A percentile compares a stretch with the other conserved stretches of the same genome.
phyloP scores from a whole-genome alignment of 441 rosid genomes.

The Syzygium malaccense region DNA sequence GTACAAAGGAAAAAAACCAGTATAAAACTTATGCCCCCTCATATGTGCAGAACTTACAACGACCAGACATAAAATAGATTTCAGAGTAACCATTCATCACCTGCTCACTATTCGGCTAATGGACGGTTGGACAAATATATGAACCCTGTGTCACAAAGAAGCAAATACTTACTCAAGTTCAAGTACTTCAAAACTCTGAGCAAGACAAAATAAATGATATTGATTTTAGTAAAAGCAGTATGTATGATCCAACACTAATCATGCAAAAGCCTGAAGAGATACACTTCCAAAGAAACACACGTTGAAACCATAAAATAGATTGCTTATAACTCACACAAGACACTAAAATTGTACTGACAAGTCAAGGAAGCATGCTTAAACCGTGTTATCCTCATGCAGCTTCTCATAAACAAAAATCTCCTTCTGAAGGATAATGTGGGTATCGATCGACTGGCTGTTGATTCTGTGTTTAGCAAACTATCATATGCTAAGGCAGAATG shows the following conservation, averaged over 20 bases:
- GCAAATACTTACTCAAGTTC: neutral
- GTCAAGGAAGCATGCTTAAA: neutral
- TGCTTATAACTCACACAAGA: neutral
- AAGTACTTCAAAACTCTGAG: neutral
- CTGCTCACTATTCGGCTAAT: constrained; percentile 89
- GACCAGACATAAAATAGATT: neutral
- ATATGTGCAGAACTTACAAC: neutral
- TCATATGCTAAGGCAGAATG: neutral
- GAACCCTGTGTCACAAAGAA: constrained; percentile 59
- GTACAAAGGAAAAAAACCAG: neutral
- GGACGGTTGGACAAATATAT: constrained; percentile 86
- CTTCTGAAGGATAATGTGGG: neutral
- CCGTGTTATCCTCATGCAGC: neutral
- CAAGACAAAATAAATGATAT: neutral
- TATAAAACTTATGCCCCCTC: neutral
- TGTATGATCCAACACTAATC: neutral
- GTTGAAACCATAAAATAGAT: neutral
- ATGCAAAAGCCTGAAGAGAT: neutral
- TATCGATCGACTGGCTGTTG: neutral
- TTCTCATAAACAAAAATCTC: neutral
- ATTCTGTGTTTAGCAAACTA: neutral
- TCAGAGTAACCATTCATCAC: constrained; percentile 25
- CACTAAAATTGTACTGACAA: neutral
- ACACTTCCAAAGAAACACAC: neutral
- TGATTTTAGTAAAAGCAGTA: neutral